A percentile compares a stretch with the other conserved stretches of the same genome.
phyloP scores from a whole-genome alignment of 257 asterid genomes.

The Cruciata laevipes region DNA sequence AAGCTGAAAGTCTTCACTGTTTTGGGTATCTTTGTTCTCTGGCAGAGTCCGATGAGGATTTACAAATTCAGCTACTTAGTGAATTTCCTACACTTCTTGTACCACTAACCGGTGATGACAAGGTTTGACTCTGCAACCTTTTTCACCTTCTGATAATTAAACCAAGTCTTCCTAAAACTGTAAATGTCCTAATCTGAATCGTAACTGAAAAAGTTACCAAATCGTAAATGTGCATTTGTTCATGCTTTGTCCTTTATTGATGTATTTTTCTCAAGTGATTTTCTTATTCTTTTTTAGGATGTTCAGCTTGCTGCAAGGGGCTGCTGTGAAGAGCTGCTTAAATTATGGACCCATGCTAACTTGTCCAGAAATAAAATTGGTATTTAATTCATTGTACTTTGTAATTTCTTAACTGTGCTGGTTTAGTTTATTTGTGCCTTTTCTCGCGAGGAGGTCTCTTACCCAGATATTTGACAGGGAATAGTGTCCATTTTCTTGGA shows the following conservation, averaged over 20 bases:
- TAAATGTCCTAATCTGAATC: neutral
- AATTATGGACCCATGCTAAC: slow-evolving; percentile 36
- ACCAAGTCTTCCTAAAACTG: neutral
- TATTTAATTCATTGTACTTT: slow-evolving; percentile 13
- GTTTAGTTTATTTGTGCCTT: neutral
- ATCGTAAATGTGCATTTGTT: no score
- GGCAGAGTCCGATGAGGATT: slow-evolving; percentile 44
- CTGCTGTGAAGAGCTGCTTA: slow-evolving; percentile 51
- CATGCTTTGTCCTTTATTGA: neutral
- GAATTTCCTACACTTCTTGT: slow-evolving; percentile 71
- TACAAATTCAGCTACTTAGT: slow-evolving; percentile 37
- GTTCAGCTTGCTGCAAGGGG: slow-evolving; percentile 68
- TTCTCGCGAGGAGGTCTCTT: slow-evolving; percentile 13
- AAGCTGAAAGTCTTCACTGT: slow-evolving; percentile 57
- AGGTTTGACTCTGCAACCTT: slow-evolving; percentile 39
- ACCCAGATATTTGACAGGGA: slow-evolving; percentile 43
- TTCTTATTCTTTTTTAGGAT: slow-evolving; percentile 31
- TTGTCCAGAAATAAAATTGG: slow-evolving; percentile 40
- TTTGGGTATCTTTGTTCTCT: slow-evolving; percentile 48
- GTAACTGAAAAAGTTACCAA: neutral
- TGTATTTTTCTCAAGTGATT: slow-evolving; percentile 13
- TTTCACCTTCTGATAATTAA: neutral
- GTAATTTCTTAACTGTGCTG: neutral
- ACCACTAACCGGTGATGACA: slow-evolving; percentile 62
- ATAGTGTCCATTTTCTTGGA: slow-evolving; percentile 53